Base-by-base conservation (phyloP, 2,329 filamentous ascomycete genomes). In the Aureobasidium sp. region DNA sequence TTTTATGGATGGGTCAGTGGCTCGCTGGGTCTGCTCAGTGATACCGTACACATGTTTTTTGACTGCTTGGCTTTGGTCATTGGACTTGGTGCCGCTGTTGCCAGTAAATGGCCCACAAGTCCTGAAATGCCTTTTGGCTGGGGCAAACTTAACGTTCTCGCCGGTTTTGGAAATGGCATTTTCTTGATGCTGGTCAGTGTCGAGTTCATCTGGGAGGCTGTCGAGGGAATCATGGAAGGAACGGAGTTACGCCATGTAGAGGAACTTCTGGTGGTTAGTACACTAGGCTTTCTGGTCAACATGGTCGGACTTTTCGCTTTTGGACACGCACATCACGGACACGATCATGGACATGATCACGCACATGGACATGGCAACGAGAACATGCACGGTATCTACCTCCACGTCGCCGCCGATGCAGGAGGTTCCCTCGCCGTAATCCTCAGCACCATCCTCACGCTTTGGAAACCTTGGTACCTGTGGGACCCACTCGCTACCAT, bases 41-140 rank as follows among this genome's bases (percentile, higher is more conserved):
- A 99, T 75, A 97, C 92, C 70, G 94, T 99, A 66, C 94, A 99
- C 76, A 99, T 99, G 94, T 93, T 99, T 71, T 97, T 99, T 69
- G 94, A 99, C 75, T 99, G 94, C 68, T 86, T 97, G 39, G 94
- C 93, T 24, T 82, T 99, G 32, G 85, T 90, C 1, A 92, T 99
- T 39, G 94, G 94, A 12, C 80, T 99, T 10, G 88, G 93, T 68
- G 94, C 94, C 32, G 88, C 93, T 1, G 92, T 99, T 6, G 90
- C 96, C 80, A 94, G 90, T 76, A 97, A 97, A 75, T 97, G 94
- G 92, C 92, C 92, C 1, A 89, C 92, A 0, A 96, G 88, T 72
- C 82, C 89, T 63, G 82, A 87, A 24, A 97, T 96, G 69, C 94
- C 94, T 0, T 97, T 97, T 71, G 94, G 94, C 0, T 94, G 96